Evolutionary conservation across 495 filamentous ascomycete species (phyloP), one percentile per base, ranked within the genome.

Genomic region (Aspergillus affinis): DNA sequence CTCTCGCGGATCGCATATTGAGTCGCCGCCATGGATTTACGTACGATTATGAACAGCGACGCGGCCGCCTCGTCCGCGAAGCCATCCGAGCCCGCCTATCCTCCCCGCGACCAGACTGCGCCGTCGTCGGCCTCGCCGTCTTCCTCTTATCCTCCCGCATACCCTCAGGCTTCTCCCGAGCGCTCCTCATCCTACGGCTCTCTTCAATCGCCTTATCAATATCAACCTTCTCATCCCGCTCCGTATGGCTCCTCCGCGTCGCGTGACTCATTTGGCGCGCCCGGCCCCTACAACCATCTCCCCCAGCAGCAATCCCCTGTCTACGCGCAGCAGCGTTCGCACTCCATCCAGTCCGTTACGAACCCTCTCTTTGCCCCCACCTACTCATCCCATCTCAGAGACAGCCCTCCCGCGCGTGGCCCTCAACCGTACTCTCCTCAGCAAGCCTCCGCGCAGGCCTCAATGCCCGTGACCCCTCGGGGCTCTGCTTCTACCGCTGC

Each of bases 1-100:
- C 7, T 46, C 46, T 45, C 32, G 47, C 30, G 32, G 20, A 9
- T 49, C 58, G 45, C n/a, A 50, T 29, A 59, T 8, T 27, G 44
- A 26, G 8, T 62, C 51, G 62, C 66, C 66, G 63, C 66, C 66
- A 83, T 83, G 81, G 80, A 83, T 71, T 75, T 83, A 74, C 76
- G 78, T 71, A 78, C 75, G 41, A 80, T 83, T 65, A 81, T 83
- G 69, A 81, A 82, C 57, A 75, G 56, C 59, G 79, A 83, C 62
- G 75, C 75, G 55, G 69, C 72, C 52, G 70, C 69, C 63, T 68
- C 70, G 67, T 65, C 71, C 57, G 66, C 66, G 66, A 6, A 65
- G 63, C 30, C 61, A 19, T 60, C 69, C 48, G 66, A 70, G 58
- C 52, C 61, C 36, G 58, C 65, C 60, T 70, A 69, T 65, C 65